Conservation (phyloP, 441 rosid genomes). For the California macrophylla region DNA sequence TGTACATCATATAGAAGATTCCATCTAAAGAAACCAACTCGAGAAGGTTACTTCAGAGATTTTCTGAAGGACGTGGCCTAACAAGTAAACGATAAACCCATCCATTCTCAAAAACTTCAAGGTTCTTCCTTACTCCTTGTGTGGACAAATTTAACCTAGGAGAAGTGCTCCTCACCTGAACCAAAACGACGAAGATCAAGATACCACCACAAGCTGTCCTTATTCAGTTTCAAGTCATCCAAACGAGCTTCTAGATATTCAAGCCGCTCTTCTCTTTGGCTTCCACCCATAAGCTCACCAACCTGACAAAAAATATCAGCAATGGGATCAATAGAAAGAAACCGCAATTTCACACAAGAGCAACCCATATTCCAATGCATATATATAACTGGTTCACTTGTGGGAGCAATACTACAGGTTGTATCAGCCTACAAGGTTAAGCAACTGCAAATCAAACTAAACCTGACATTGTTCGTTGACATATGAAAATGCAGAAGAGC, state of each 20-base stretch:
- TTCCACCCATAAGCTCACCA: conserved; percentile 97
- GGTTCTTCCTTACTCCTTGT: not conserved
- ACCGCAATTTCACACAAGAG: not conserved
- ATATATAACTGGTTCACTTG: not conserved
- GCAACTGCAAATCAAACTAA: not conserved
- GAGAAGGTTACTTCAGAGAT: not conserved
- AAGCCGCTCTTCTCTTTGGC: conserved; percentile 95
- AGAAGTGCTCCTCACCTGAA: conserved; percentile 49
- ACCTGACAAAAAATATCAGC: conserved; percentile 30
- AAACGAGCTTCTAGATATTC: conserved; percentile 69
- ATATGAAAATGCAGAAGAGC: not conserved
- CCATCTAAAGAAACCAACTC: too few relatives aligned
- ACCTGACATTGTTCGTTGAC: not conserved
- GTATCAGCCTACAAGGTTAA: not conserved
- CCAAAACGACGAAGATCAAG: conserved; percentile 90
- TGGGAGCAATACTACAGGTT: not conserved
- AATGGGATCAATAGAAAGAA: not conserved
- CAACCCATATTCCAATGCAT: not conserved
- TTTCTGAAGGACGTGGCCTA: not conserved
- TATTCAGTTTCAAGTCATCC: conserved; percentile 61
- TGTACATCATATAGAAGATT: too few relatives aligned
- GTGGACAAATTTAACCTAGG: not conserved
- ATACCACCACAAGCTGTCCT: conserved; percentile 92
- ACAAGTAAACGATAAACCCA: not conserved
- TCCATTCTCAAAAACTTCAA: not conserved